Base-by-base conservation (phyloP, 2,329 filamentous ascomycete genomes). In the Stagonosporopsis cucurbitacearum region DNA sequence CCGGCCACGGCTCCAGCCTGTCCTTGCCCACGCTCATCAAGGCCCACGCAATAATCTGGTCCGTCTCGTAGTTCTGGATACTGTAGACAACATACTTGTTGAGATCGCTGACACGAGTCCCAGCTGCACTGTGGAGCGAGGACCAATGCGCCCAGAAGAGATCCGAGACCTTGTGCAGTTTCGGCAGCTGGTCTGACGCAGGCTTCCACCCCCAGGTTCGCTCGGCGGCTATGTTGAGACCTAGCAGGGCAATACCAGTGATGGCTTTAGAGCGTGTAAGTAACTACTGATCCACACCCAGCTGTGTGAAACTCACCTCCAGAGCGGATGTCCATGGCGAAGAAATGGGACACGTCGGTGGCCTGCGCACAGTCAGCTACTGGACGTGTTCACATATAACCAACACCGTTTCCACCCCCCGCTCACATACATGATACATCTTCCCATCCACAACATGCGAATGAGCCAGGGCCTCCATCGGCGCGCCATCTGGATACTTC, bases 121-220 rank as follows among this genome's bases (percentile, higher is more conserved):
- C 22, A 26, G 28, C 36, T 6, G 8, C 3, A 2, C 32, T 43
- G 17, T 65, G 62, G 0, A 62, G 50, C 1, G 48, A 53, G 15
- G 26, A 6, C 63, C 65, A 70, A 28, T 56, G 62, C 1, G 30
- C 51, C 68, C 64, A 69, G 36, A 62, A 58, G 6, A 70, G 28
- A 17, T 69, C 64, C 0, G 68, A 65, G 11, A 56, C 23, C 2
- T 25, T 39, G 1, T 47, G 43, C 1, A 70, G 26, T 13, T 52
- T 50, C 3, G 66, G 66, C 0, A 68, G 63, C 20, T 69, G 61
- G 6, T 53, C 55, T 2, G 54, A 40, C 1, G 19, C 17, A 20
- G 36, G 42, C 7, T 25, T 11, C 26, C 19, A 26, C 12, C 35
- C 35, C 42, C 25, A 45, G n/a, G 30, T 12, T 8, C 35, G 50